Evolutionary conservation across 495 filamentous ascomycete genomes (phyloP), one percentile per base, ranked within the genome.

Genomic region (Penicillium odoratum): DNA sequence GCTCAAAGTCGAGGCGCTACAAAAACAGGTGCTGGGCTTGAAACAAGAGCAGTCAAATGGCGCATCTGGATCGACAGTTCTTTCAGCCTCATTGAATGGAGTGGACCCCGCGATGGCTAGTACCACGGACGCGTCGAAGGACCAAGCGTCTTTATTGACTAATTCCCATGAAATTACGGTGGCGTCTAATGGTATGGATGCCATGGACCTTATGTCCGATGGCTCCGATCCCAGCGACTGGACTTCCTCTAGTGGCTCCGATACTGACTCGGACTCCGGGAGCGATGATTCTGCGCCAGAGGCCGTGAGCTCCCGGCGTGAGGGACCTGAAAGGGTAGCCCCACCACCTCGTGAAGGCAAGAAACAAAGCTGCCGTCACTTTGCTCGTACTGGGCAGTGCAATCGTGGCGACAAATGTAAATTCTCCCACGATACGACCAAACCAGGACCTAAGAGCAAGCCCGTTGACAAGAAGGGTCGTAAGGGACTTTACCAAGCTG

Each of bases 401-500:
- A 63, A 62, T 31, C 74, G 69, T 33, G 80, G 80, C 5, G 66
- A 74, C 44, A 61, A 68, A 31, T 83, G 81, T 57, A 75, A 70
- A 47, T 83, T 78, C 51, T 68, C 67, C 6, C 81, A 83, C 36
- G 78, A 78, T 29, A 56, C 53, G 31, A 48, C 71, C 3, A 69
- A 76, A 43, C 63, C 70, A 46, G 65, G 52, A 13, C 34, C 56
- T 38, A 78, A 76, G 55, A n/a, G 66, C 13, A 73, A 74, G 51
- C 50, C 66, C 6, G 45, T 34, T 8, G 69, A 70, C 46, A 71
- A 69, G 56, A 68, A 69, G 54, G 72, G 69, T 49, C 72, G 70
- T 44, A 80, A 78, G 64, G 75, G 80, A 45, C 69, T 84, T 29
- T 75, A 78, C 46, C 78, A 82, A 56, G 71, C 78, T 55, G 81